Conservation (phyloP, 129 eudicot genomes). For the Ambrosia trifida region DNA sequence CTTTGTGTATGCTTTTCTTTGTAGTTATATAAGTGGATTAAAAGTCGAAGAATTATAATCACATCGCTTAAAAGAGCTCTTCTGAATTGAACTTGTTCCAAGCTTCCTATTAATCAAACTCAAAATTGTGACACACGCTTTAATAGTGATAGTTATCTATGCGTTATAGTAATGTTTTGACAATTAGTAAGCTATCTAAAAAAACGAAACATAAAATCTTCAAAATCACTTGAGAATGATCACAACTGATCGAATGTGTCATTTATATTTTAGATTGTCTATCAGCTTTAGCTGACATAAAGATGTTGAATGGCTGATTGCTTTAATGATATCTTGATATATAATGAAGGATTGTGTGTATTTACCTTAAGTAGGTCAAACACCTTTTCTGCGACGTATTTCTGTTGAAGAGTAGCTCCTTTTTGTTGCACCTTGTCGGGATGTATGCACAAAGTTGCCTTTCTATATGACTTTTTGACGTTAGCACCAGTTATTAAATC, state of each 20-base stretch:
- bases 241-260: too few species aligned
- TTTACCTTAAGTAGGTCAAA: constrained; percentile 92
- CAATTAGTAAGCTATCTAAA: not conserved
- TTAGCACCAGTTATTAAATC: constrained; percentile 82
- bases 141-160: not conserved
- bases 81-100: constrained; percentile 99
- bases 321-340: not conserved
- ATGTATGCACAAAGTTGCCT: constrained; percentile 97
- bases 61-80: constrained; percentile 72
- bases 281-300: not conserved
- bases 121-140: constrained; percentile 19
- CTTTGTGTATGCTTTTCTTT: constrained; percentile 2
- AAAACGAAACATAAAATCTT: too few species aligned
- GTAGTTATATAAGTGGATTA: not conserved
- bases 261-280: not conserved
- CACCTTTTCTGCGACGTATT: constrained; percentile 93
- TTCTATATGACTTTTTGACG: constrained; percentile 85
- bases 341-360: not conserved
- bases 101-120: constrained; percentile 65
- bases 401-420: constrained; percentile 95
- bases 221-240: too few species aligned
- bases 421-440: constrained; percentile 98
- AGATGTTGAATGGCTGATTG: not conserved
- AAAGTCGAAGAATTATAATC: constrained; percentile 1
- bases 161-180: not conserved